Base-by-base conservation (phyloP, 495 filamentous ascomycete species). In the Tuber microsphaerosporum region DNA sequence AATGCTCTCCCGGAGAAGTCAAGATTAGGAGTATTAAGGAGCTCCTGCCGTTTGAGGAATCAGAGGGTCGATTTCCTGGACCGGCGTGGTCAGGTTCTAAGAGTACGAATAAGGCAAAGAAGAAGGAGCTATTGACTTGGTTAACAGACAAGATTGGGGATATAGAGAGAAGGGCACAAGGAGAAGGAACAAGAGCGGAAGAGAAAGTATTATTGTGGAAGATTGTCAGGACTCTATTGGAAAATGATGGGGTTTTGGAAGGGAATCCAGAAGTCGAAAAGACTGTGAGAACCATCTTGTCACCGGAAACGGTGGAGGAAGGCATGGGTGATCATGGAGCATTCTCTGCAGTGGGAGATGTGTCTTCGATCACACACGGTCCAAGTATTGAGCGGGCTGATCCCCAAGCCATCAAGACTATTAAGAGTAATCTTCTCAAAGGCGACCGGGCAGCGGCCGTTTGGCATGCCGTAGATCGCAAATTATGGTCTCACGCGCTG, bases 401-500 rank as follows among this genome's bases (percentile, higher is more conserved):
- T 83, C 86, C 89, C 26, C 85, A 88, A 5, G 88, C 90, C 20
- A 82, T 95, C 16, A 89, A 92, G 74, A 86, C 87, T 45, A 87
- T 99, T 70, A 90, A 92, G 16, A 89, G 86, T 41, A 85, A 89
- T 77, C 88, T 99, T 37, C 85, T 97, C 9, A 84, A 86, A 48
- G 95, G 96, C 19, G 92, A 99, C 44, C 88, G 92, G 17, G 94
- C 97, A 80, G 93, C 94, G 80, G 96, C 96, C 3, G 91, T 97
- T 17, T 98, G 95, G 95, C 86, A 89, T 74, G 96, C 96, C 10
- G 94, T 92, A n/a, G 96, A 99, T 81, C 91, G 92, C 82, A 90
- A 93, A 51, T 85, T 98, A 6, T 99, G 96, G 96, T 94, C 92
- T 17, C 96, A 99, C 84, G 96, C 96, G 14, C 90, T 99, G 87